Conservation (phyloP, 805 yeast species). For the Lipomyces japonicus region DNA sequence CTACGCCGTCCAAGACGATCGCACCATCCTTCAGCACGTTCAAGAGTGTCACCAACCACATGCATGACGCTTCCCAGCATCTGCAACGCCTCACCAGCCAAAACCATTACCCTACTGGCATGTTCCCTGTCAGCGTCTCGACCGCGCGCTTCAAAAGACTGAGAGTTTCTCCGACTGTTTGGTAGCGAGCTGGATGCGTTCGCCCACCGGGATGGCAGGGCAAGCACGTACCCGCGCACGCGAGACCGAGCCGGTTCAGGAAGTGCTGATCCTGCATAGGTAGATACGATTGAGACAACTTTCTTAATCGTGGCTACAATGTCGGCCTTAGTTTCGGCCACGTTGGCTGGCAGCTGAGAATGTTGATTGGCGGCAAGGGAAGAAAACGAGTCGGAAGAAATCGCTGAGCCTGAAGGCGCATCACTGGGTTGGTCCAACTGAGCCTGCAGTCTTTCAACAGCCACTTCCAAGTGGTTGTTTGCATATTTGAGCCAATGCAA, state of each 20-base stretch:
- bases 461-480: slow-evolving; percentile 65
- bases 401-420: background rate
- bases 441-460: slow-evolving; percentile 62
- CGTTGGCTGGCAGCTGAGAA: slow-evolving; percentile 23
- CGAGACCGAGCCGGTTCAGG: slow-evolving; percentile 76
- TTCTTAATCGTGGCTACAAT: slow-evolving; percentile 85
- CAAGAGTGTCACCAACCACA: slow-evolving; percentile 80
- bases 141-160: background rate
- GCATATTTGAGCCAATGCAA: slow-evolving; percentile 77
- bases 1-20: slow-evolving; percentile 35
- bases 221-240: slow-evolving; percentile 72
- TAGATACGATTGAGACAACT: slow-evolving; percentile 79
- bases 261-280: slow-evolving; percentile 69
- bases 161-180: slow-evolving; percentile 4
- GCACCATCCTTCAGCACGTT: slow-evolving; percentile 81
- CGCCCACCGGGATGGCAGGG: slow-evolving; percentile 74
- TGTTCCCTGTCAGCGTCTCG: slow-evolving; percentile 31
- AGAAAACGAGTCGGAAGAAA: slow-evolving; percentile 20
- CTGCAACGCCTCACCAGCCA: slow-evolving; percentile 86
- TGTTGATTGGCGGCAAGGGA: slow-evolving; percentile 24
- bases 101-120: slow-evolving; percentile 68
- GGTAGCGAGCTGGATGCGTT: slow-evolving; percentile 36
- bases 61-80: slow-evolving; percentile 79
- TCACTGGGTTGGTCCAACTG: slow-evolving; percentile 38
- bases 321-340: slow-evolving; percentile 60